Conservation (phyloP, 768 basidiomycete species). For the Tubosaeta sp. region DNA sequence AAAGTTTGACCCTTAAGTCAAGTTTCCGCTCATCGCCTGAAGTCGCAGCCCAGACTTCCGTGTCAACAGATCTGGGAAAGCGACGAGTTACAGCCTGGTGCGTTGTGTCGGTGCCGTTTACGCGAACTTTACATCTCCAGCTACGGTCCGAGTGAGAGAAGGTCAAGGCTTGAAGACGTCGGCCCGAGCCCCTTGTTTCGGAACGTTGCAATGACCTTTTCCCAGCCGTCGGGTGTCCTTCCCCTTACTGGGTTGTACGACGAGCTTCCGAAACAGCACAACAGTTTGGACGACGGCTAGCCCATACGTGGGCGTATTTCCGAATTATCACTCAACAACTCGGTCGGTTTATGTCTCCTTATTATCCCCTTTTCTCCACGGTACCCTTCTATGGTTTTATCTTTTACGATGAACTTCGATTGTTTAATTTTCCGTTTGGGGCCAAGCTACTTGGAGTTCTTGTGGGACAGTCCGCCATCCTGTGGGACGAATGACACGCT, state of each 20-base stretch:
- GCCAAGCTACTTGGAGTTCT: background rate
- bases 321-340: background rate
- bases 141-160: background rate
- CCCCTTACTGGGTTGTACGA: background rate
- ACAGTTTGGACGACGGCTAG: constrained; percentile 4
- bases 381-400: constrained; percentile 8
- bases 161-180: background rate
- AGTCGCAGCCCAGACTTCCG: background rate
- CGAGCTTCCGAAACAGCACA: background rate
- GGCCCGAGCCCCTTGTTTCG: background rate
- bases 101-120: background rate
- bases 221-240: constrained; percentile 2
- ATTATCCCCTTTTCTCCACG: constrained; percentile 9
- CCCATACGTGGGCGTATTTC: background rate
- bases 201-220: background rate
- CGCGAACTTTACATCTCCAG: background rate
- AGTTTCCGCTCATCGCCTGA: background rate
- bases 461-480: constrained; percentile 3
- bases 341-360: background rate
- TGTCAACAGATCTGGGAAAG: constrained; percentile 1
- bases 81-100: background rate
- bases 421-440: constrained; percentile 10
- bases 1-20: background rate
- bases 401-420: constrained; percentile 6
- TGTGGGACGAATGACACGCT: constrained; percentile 3